Percentiles rank a stretch among this genome's conserved stretches.
These are phyloP conservation scores for Rubia tinctorum DNA, from an alignment of 305 asterid genomes.

Conservation along the genomic window DNA sequence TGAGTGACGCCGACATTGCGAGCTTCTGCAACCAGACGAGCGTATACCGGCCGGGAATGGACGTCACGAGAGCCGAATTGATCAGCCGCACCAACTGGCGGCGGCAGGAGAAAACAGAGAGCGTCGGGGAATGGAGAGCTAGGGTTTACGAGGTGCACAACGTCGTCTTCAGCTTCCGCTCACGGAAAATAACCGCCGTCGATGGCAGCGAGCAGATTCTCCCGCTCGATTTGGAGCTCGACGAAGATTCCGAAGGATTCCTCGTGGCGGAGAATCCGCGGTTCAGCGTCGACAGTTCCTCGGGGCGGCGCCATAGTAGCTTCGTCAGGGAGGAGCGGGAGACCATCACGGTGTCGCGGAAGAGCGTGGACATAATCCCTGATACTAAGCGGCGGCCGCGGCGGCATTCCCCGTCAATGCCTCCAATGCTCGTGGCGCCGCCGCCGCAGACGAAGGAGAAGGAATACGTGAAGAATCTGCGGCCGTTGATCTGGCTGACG, in stretches of 20 bases:
- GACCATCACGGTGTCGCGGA: constrained; percentile 61
- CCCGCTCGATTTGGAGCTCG: constrained; percentile 75
- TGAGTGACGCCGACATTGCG: constrained; percentile 60
- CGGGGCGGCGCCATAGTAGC: constrained; percentile 77
- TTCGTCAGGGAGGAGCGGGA: constrained; percentile 84
- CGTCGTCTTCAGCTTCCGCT: constrained; percentile 69
- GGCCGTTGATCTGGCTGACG: constrained; percentile 84
- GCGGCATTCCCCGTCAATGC: not conserved
- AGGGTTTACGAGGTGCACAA: constrained; percentile 88
- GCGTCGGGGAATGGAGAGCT: constrained; percentile 79
- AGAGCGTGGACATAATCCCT: constrained; percentile 87
- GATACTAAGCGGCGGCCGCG: constrained; percentile 40
- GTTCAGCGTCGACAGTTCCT: constrained; percentile 53
- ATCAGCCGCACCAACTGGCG: constrained; percentile 85
- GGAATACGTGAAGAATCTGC: constrained; percentile 61
- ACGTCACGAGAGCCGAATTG: constrained; percentile 77
- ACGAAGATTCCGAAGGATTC: constrained; percentile 72
- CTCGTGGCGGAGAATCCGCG: constrained; percentile 87
- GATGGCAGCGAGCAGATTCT: constrained; percentile 69
- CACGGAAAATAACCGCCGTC: constrained; percentile 56
- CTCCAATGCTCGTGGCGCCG: constrained; percentile 46
- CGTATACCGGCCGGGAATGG: constrained; percentile 91
- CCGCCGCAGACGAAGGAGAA: constrained; percentile 87
- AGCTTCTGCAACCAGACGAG: constrained; percentile 72
- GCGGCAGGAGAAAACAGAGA: constrained; percentile 71